Base-by-base conservation (phyloP, 345 rosid genomes). In the Populus alba region DNA sequence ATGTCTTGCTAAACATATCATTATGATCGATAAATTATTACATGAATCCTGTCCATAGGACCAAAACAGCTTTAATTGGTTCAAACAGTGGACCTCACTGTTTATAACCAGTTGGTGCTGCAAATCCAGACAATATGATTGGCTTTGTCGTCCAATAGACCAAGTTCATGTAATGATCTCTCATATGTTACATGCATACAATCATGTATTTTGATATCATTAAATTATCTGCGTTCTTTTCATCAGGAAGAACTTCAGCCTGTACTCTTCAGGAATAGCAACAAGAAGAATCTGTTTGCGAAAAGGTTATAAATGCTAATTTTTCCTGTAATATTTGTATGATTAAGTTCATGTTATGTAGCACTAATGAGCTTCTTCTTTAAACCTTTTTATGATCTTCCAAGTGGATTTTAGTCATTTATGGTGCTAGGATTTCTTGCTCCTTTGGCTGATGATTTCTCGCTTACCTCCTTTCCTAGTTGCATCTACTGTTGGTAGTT, bases 201-300 rank as follows among this genome's bases (percentile, higher is more conserved):
- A 31, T 25, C 47, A 17, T 29, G 41, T n/a, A 35, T 68, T 17
- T 3, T 13, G 9, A 25, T 68, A 43, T 73, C 41, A 7, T 1
- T 67, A 2, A 37, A 18, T 6, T 20, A 13, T 8, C 23, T 67
- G 27, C 13, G 20, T 39, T 75, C 59, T 62, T 77, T 5, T 76
- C 47, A 78, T 70, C 87, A 96, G 97, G 97, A 93, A 84, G 99
- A 96, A 66, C 89, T 96, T 78, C 97, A 93, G 80, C 86, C 92
- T 68, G 98, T 98, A 57, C 92, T 96, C 38, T 91, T 96, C 86
- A 89, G 90, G 87, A 95, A 88, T 85, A 85, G 81, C 81, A 88
- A 90, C 68, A 83, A 71, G 77, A 89, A 71, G 83, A 96, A 93
- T 70, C 97, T 96, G 71, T 96, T 91, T 31, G 92, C 98, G 0